Base-by-base conservation (phyloP, 148 eudicot genomes). In the Nepenthes mirabilis region DNA sequence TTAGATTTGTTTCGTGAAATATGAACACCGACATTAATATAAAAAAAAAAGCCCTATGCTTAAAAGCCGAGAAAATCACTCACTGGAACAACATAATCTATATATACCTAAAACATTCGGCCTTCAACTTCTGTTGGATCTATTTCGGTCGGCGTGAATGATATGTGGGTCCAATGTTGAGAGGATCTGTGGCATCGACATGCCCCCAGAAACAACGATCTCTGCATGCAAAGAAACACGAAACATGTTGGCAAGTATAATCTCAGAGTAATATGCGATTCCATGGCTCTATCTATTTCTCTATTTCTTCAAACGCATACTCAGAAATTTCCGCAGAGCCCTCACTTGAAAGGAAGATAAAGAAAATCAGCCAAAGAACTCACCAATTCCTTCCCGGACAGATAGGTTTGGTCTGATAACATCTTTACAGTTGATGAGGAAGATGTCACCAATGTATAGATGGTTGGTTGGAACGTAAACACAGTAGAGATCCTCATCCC, bases 161-260 rank as follows among this genome's bases (percentile, higher is more conserved):
- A 63, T 68, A 51, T 66, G 72, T 63, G 84, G 64, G 66, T 86
- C 91, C 69, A 84, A 49, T 1, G 95, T 84, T 5, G 95, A 78
- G 6, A 90, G 88, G 58, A 82, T 65, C 73, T 86, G 97, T 34
- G 97, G 97, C 97, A 90, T 90, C 9, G 97, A 90, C 97, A 90
- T 90, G 56, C 97, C 97, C 61, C 97, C 97, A 37, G 97, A 90
- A 48, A 90, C 83, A 37, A 90, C 95, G 59, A 90, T 90, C 72
- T 90, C 97, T 90, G 88, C 83, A 82, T 65, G 9, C 63, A 60
- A 10, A 51, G 65, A 36, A 49, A 50, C 53, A 53, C 37, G 14
- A 34, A 5, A 11, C 55, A 4, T 32, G 66, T 71, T 48, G 56
- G 8, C 34, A 54, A 23, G 10, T 11, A 11, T 10, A 2, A 11